Base-by-base conservation (phyloP, 768 basidiomycete species). In the Boletus fagicola region DNA sequence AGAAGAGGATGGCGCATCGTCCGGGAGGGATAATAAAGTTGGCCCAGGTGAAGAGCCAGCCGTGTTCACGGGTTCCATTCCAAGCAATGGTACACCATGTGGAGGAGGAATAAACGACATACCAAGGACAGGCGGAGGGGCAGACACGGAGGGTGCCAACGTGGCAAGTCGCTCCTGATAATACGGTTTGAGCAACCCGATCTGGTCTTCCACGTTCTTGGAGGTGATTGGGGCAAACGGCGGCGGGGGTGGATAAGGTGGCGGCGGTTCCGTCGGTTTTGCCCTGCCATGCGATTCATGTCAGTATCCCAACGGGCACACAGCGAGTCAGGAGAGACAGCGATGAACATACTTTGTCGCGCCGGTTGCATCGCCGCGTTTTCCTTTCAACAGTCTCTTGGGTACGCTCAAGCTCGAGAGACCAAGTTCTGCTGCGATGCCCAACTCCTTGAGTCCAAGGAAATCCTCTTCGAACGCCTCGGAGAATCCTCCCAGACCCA, bases 401-500 rank as follows among this genome's bases (percentile, higher is more conserved):
- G 95, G 95, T 36, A 96, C 81, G 18, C 79, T 82, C 52, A 98
- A 80, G 62, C 81, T 87, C 16, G 87, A 81, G 58, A 96, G 75
- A 15, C 91, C 92, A 49, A 90, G 79, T 66, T 97, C 95, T 43
- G 81, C 82, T 22, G 92, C 94, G 50, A 97, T 92, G 31, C 94
- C 95, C 44, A 94, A 75, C 66, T 90, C 93, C 49, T 84, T 82
- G 28, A 98, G 78, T 12, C 95, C 95, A 13, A 98, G 81, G 74
- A 95, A 96, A 71, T 98, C 95, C 64, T 94, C 94, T 33, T 94
- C 94, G 16, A 95, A 80, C 16, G 85, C 79, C 50, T 93, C 91
- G 0, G 92, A 87, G 70, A 96, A 94, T 65, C 91, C 88, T n/a
- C 68, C 68, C 62, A 72, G 24, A 51, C 94, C 94, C 88, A 85